Conservation (phyloP, 352 stramenopile species). For the Phytophthora cryptogea region DNA sequence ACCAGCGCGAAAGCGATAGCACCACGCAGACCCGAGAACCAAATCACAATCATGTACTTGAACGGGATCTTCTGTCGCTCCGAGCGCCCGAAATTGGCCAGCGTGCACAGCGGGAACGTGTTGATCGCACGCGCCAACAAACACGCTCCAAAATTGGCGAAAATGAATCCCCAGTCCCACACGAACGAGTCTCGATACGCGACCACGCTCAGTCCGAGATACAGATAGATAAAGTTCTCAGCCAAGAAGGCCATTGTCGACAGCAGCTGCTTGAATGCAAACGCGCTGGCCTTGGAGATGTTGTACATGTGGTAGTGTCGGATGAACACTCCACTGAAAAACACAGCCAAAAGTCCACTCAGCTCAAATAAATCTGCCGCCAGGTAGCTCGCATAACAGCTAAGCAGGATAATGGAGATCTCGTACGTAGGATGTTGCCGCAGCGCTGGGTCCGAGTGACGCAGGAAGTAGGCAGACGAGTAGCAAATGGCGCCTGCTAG, state of each 20-base stretch:
- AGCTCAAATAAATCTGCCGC: conserved; percentile 64
- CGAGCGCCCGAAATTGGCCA: conserved; percentile 55
- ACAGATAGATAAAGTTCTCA: conserved; percentile 79
- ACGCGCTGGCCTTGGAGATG: conserved; percentile 58
- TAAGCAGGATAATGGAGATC: conserved; percentile 78
- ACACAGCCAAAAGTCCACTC: conserved; percentile 90
- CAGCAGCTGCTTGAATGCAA: conserved; percentile 66
- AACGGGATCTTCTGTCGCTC: conserved; percentile 51
- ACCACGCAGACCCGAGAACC: conserved; percentile 92
- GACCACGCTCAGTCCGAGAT: conserved; percentile 74
- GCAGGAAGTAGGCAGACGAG: conserved; percentile 60
- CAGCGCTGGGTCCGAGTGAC: conserved; percentile 50
- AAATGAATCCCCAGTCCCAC: conserved; percentile 74
- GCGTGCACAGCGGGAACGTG: conserved; percentile 71
- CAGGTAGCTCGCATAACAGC: conserved; percentile 76
- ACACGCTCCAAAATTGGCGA: conserved; percentile 50
- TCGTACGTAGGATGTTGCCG: conserved; percentile 68
- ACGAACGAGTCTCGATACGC: conserved; percentile 60
- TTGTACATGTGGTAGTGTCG: conserved; percentile 79
- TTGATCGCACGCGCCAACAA: conserved; percentile 63
- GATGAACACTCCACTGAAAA: conserved; percentile 90
- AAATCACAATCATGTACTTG: conserved; percentile 86
- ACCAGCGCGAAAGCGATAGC: conserved; percentile 92
- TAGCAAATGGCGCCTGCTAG: conserved; percentile 57
- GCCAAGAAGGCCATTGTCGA: conserved; percentile 65